Base-by-base conservation (phyloP, 2,329 filamentous ascomycete genomes). In the Fonsecaea pugnacius region DNA sequence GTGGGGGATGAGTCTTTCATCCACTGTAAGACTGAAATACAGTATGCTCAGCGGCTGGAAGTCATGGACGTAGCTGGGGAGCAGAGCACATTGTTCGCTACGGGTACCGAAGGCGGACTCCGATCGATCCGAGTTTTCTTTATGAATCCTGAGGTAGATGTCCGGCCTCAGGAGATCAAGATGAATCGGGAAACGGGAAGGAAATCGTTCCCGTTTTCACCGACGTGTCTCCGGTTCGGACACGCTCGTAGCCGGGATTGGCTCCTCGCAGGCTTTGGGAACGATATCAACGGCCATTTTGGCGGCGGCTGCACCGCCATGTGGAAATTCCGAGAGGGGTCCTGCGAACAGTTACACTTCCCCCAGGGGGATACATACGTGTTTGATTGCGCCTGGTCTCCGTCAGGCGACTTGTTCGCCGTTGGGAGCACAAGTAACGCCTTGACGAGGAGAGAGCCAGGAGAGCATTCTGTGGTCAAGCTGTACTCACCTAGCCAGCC, bases 331-430 rank as follows among this genome's bases (percentile, higher is more conserved):
- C 71, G 75, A 14, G 78, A 80, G 36, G 73, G 76, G 3, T 69
- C 73, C 9, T 70, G 76, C 4, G 68, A 38, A 7, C 65, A 70
- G 27, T 67, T 83, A 1, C 69, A 74, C n/a, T 72, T 86, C 0
- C 73, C 75, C 10, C 80, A 80, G 1, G 78, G 79, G 16, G 80
- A 80, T 0, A 81, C 81, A 38, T 85, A 84, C 63, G 80, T 87
- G 0, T 87, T 87, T 69, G 85, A 88, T 67, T 75, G 84, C 1
- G 78, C 82, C 1, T 89, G 85, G 81, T 85, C 86, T 69, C 80
- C 83, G 0, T 75, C 67, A 7, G 71, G 81, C 4, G 75, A 76
- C 4, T 71, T 78, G 3, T 87, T 88, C 70, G 84, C 81, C 10
- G 82, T 83, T 1, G 86, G 79, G 81, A 10, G 77, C 30, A 33